A percentile compares a stretch with the other conserved stretches of the same genome.
phyloP scores from a whole-genome alignment of 1,284 basidiomycete genomes.

The Apiotrichum mycotoxinovorans region DNA sequence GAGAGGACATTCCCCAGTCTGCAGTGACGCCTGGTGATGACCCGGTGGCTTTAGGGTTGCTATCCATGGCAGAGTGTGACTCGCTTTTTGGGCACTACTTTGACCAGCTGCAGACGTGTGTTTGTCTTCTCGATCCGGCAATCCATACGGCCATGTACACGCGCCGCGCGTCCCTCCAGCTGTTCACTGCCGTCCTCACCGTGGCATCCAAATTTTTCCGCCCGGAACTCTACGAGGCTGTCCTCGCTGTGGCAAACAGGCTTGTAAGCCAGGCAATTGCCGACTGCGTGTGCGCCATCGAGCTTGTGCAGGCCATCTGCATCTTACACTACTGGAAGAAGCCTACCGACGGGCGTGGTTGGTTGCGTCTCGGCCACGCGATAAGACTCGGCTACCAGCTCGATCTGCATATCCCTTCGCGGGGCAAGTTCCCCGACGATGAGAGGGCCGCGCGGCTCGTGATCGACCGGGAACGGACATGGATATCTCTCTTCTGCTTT shows the following conservation, averaged over 20 bases:
- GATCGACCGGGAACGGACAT: conserved; percentile 26
- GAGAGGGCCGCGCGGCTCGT: conserved; percentile 22
- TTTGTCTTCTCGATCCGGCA: conserved; percentile 23
- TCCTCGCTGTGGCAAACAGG: conserved; percentile 13
- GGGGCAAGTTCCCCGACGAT: conserved; percentile 21
- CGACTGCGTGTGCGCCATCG: conserved; percentile 17
- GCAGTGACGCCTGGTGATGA: conserved; percentile 7
- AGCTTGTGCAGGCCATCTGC: conserved; percentile 26
- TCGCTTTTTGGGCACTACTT: conserved; percentile 25
- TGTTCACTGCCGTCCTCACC: conserved; percentile 22
- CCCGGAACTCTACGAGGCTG: conserved; percentile 20
- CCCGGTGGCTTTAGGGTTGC: conserved; percentile 15
- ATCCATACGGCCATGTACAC: conserved; percentile 21
- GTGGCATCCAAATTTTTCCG: conserved; percentile 24
- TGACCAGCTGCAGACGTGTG: conserved; percentile 26
- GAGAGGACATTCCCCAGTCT: neutral
- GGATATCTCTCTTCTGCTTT: conserved; percentile 26
- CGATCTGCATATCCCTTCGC: conserved; percentile 22
- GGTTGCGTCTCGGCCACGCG: conserved; percentile 30
- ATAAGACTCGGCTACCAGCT: conserved; percentile 33
- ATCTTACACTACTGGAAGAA: conserved; percentile 26
- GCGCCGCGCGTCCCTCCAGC: conserved; percentile 12
- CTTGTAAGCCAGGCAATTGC: conserved; percentile 16
- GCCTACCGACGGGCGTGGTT: conserved; percentile 18
- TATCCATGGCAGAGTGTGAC: conserved; percentile 22